Evolutionary conservation across 805 yeast species (phyloP).

Genomic region (Cyberlindnera sargentensis): DNA sequence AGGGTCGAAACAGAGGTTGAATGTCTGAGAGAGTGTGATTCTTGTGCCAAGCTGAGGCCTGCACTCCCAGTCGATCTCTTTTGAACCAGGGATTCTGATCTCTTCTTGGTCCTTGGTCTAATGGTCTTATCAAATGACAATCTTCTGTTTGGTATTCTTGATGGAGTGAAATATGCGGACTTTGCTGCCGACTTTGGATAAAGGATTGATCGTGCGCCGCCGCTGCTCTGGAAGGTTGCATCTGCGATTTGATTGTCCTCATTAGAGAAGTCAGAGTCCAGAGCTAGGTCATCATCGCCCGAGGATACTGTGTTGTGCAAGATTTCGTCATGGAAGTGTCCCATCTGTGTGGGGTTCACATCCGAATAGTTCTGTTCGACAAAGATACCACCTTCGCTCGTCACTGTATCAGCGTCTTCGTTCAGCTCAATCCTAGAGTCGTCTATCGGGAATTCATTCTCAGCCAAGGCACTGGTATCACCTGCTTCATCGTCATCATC

Average conservation of each 20-base stretch:
- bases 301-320: slow-evolving; percentile 22
- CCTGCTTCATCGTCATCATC: slow-evolving; percentile 7
- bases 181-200: background rate
- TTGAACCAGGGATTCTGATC: slow-evolving; percentile 12
- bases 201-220: background rate
- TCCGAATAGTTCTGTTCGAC: slow-evolving; percentile 21
- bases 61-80: background rate
- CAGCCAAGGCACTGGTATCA: slow-evolving; percentile 3
- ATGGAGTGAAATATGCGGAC: slow-evolving; percentile 10
- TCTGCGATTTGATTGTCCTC: slow-evolving; percentile 35
- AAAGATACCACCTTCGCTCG: slow-evolving; percentile 15
- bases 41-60: background rate
- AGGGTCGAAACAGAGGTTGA: slow-evolving; percentile 3
- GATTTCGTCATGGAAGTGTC: slow-evolving; percentile 10
- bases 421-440: slow-evolving; percentile 6
- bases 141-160: slow-evolving; percentile 11
- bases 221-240: slow-evolving; percentile 30
- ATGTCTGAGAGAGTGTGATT: background rate
- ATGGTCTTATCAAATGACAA: slow-evolving; percentile 16
- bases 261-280: slow-evolving; percentile 29
- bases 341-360: slow-evolving; percentile 14
- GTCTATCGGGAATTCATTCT: slow-evolving; percentile 3
- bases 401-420: slow-evolving; percentile 4
- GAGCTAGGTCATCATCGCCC: slow-evolving; percentile 23
- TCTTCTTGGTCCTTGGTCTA: slow-evolving; percentile 9